Conservation (phyloP, 164 flowering plant genomes). For the Nymphaea thermarum region DNA sequence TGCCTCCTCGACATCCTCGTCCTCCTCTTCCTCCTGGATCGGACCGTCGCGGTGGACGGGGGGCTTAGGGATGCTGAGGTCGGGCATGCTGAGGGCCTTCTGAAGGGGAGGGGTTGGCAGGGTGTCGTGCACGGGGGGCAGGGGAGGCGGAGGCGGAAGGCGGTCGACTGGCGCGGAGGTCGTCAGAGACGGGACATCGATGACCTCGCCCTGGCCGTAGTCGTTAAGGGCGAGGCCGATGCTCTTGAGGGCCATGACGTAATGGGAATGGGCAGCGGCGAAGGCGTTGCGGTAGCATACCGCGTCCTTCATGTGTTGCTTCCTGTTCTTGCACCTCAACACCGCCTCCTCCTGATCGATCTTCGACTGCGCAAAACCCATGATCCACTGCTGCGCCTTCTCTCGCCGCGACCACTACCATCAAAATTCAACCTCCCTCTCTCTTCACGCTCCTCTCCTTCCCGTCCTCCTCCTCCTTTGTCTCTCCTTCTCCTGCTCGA, state of each 20-base stretch:
- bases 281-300: constrained; percentile 54
- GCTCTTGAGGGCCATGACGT: constrained; percentile 55
- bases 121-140: constrained; percentile 61
- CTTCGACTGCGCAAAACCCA: constrained; percentile 89
- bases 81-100: constrained; percentile 67
- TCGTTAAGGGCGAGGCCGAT: constrained; percentile 87
- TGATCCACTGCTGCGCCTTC: constrained; percentile 5
- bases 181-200: constrained; percentile 4
- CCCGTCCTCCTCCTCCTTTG: too few species aligned
- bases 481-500: too few species aligned
- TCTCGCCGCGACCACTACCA: too few species aligned
- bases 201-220: constrained; percentile 59
- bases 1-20: constrained; percentile 15
- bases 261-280: constrained; percentile 71
- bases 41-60: constrained; percentile 2
- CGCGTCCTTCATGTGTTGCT: constrained; percentile 59
- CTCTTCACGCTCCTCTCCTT: too few species aligned
- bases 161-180: constrained; percentile 11
- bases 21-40: constrained; percentile 28
- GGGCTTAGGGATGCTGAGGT: constrained; percentile 17
- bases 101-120: constrained; percentile 38
- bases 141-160: constrained; percentile 24
- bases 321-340: constrained; percentile 68
- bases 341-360: constrained; percentile 84
- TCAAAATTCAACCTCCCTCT: too few species aligned